phyloP scores from a whole-genome alignment of 1,284 basidiomycete genomes.

The Laetiporus sulphureus region DNA sequence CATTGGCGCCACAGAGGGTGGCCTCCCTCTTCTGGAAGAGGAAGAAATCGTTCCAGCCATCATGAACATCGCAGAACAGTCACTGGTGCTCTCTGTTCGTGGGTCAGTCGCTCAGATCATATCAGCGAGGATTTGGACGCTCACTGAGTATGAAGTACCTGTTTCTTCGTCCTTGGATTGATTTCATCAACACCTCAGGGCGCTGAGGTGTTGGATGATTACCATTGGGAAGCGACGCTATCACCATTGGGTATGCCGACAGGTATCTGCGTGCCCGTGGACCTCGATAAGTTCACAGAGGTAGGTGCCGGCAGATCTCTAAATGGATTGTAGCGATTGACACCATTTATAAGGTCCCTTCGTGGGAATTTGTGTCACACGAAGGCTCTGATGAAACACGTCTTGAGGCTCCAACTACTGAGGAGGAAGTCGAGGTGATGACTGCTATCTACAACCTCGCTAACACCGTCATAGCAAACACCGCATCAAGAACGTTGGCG shows the following conservation, averaged over 20 bases:
- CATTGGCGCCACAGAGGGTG: slow-evolving; percentile 85
- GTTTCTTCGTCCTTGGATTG: slow-evolving; percentile 91
- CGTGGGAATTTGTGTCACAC: slow-evolving; percentile 56
- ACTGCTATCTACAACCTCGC: slow-evolving; percentile 90
- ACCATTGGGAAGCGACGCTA: slow-evolving; percentile 87
- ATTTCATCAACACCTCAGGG: slow-evolving; percentile 72
- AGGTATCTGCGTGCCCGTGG: slow-evolving; percentile 83
- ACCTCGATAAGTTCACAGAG: slow-evolving; percentile 73
- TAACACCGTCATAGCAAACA: slow-evolving; percentile 93
- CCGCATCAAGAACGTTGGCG: slow-evolving; percentile 82
- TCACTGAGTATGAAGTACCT: slow-evolving; percentile 49
- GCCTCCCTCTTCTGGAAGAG: slow-evolving; percentile 91
- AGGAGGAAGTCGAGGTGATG: slow-evolving; percentile 81
- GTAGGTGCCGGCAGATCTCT: slow-evolving; percentile 22
- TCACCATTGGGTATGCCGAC: slow-evolving; percentile 86
- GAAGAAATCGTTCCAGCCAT: slow-evolving; percentile 90
- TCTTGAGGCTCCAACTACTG: slow-evolving; percentile 58
- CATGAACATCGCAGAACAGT: slow-evolving; percentile 87
- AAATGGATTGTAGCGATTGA: not conserved
- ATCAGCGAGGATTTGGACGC: not conserved
- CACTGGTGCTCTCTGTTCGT: slow-evolving; percentile 84
- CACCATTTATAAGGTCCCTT: slow-evolving; percentile 59
- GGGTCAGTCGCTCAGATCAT: slow-evolving; percentile 62
- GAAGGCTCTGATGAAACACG: slow-evolving; percentile 41
- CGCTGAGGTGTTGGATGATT: slow-evolving; percentile 82